Base-by-base conservation (phyloP, 306 rosid genomes). In the barrel medic (Medicago truncatula) region DNA sequence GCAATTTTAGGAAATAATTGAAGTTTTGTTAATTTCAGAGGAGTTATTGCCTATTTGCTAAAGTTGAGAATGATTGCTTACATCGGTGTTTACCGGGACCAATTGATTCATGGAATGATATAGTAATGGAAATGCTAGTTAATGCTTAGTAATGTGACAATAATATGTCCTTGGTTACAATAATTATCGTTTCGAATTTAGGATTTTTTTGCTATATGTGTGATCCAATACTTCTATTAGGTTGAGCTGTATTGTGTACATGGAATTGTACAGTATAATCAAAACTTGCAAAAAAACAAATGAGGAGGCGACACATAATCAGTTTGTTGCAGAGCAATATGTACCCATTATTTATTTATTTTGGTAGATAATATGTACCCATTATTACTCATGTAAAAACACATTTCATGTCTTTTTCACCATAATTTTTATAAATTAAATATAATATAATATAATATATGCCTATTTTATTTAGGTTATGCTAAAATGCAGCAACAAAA, bases 81-180 rank as follows among this genome's bases (percentile, higher is more conserved):
- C 87, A 83, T 59, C 80, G 83, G 97, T 93, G 98, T 75, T 82
- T 91, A 81, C 97, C 98, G 1, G 97, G 98, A 77, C 98, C 98
- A 2, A 89, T 93, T 40, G 98, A 93, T 71, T 89, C 98, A 0
- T 93, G 98, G 98, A 93, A 91, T 38, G 98, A 91, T 69, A 67
- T 93, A 79, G 59, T 86, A 4, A 86, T 95, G 93, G 92, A 92
- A 83, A 77, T 95, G 86, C 38, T 92, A 69, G 68, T 87, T 53
- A 85, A 81, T 76, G 82, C 65, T 18, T 67, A 44, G 73, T 82
- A 21, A 58, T 80, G 52, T 77, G 21, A n/a, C 8, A 50, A 58
- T 57, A 54, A 65, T 47, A 14, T 78, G 67, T 18, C 46, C 20
- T 3, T 36, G 78, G 68, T 43, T 20, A 40, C 70, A 70, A 52